Base-by-base conservation (phyloP, 345 rosid species). In the Erysimum cheiranthoides region DNA sequence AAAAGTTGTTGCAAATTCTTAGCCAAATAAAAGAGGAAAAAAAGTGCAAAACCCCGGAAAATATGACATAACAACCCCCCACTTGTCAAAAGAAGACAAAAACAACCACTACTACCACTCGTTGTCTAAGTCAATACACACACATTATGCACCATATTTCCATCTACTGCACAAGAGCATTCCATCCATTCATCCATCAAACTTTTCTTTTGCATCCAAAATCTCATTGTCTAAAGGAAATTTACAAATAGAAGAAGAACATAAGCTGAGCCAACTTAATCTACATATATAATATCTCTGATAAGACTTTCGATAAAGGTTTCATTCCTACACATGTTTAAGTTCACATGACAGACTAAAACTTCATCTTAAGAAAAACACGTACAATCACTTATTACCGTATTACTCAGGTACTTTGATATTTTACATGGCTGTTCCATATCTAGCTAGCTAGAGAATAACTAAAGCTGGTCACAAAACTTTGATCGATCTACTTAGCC, bases 81-180 rank as follows among this genome's bases (percentile, higher is more conserved):
- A 77, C 76, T 77, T 70, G 75, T 54, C 43, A 45, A 63, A 76
- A 77, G 67, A 77, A 2, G 80, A 63, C 61, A 63, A 70, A 43
- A 35, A 54, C 25, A 53, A 34, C 59, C 70, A 61, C 74, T 43
- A 47, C 43, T 67, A 35, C 66, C 61, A 63, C 18, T 35, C 27
- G 28, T 70, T 71, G 67, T 64, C 61, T 50, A 64, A 36, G 66
- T 71, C 80, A 77, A 63, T 47, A 10, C 18, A 64, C 32, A 9
- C 66, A 68, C 36, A 31, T 60, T 60, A 39, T 4, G 51, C 35
- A 49, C 30, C 38, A 69, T 69, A 16, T 53, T 62, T 36, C 7
- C 53, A 40, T 63, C 10, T 46, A 17, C 16, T 42, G 3, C 38
- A 50, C 43, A 74, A 6, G 17, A 28, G 11, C 58, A 3, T 21